phyloP scores from a whole-genome alignment of 139 green algal genomes.

The Limnomonas spitsbergensis region DNA sequence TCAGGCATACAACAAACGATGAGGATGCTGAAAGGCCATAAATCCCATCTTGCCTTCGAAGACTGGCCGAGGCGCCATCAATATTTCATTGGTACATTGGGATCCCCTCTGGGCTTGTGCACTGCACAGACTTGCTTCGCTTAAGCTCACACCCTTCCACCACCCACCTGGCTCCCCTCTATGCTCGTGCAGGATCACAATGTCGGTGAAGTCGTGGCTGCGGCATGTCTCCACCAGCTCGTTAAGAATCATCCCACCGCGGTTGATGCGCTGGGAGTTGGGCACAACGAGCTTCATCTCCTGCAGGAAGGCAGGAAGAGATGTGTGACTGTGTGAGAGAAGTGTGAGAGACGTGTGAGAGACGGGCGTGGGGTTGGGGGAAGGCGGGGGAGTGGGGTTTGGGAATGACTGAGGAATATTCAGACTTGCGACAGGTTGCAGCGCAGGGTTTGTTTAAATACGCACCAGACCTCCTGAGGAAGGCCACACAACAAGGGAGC shows the following conservation, averaged over 20 bases:
- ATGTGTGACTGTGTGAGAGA: neutral
- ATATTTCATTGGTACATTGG: too few relatives aligned
- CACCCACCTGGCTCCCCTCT: constrained; percentile 80
- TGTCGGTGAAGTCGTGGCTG: constrained; percentile 89
- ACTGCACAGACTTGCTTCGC: too few relatives aligned
- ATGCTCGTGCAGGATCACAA: constrained; percentile 97
- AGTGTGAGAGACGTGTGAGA: neutral
- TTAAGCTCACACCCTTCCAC: too few relatives aligned
- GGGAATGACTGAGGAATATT: neutral
- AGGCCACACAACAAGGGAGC: too few relatives aligned
- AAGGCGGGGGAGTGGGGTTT: neutral
- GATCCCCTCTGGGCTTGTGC: too few relatives aligned
- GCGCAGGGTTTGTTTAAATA: too few relatives aligned
- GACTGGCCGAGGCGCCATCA: too few relatives aligned
- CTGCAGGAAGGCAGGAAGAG: constrained; percentile 23
- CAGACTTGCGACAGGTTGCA: neutral
- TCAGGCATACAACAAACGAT: too few relatives aligned
- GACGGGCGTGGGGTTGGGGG: neutral
- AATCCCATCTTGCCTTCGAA: too few relatives aligned
- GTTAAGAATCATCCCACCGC: constrained; percentile 42
- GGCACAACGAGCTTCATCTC: constrained; percentile 95
- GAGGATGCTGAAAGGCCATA: too few relatives aligned
- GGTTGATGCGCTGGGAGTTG: constrained; percentile 90
- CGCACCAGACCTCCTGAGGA: too few relatives aligned
- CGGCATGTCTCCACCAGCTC: constrained; percentile 87